Evolutionary conservation across 129 eudicot species (phyloP), one percentile per base, ranked within the genome.

Genomic region (Ambrosia artemisiifolia): DNA sequence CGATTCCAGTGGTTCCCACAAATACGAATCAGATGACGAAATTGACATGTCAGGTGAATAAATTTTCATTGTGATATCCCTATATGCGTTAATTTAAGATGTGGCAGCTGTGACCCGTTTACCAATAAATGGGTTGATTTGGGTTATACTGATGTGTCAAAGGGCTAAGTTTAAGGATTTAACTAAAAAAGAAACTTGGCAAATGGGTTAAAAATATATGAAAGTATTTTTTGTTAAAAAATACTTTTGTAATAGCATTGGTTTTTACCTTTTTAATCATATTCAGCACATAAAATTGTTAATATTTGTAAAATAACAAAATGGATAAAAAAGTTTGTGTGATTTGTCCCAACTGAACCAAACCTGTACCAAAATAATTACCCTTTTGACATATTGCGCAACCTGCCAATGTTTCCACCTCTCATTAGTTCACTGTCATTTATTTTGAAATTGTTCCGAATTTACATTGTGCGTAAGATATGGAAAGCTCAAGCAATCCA

Each of bases 1-100:
- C 50, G 86, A 83, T 83, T 63, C 91, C 20, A 80, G 80, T 67
- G 84, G 78, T 46, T 77, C 89, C 5, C 79, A 84, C 78, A 88
- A 85, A 67, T 82, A 80, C 67, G 84, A 74, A n/a, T 80, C 95
- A 42, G 97, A 94, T 76, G 94, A 88, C n/a, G 97, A 94, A 18
- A 66, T 65, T 17, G 85, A 84, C 72, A 68, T 82, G 53, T 80
- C 96, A 80, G 98, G 98, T 93, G 55, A 67, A 34, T 20, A 68
- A 47, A 10, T 48, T 32, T 68, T 46, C 24, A 53, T 35, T 49
- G 8, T 48, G 40, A 63, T 63, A 38, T 30, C 7, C 68, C 68
- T 49, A 54, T 66, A 11, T 32, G 64, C 49, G 30, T 7, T 56
- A 12, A 35, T 40, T 70, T 56, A n/a, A 32, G 49, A 16, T 11